Evolutionary conservation across 139 green algal genomes (phyloP).

Genomic region (Coelastrella sp.): DNA sequence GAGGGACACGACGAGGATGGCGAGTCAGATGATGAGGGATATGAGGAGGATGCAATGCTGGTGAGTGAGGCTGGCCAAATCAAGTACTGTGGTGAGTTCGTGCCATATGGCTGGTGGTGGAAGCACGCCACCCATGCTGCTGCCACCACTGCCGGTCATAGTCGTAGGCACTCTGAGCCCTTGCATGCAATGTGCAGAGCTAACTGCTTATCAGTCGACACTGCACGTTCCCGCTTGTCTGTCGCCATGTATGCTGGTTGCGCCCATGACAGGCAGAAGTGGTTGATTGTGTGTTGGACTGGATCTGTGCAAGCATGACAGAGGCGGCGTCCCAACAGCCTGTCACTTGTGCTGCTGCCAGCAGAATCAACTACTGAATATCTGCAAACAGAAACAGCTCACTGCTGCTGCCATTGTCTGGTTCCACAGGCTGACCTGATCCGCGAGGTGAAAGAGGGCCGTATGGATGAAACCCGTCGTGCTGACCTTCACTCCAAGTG

Average conservation of each 20-base stretch:
- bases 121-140: too few species aligned
- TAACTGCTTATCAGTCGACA: neutral
- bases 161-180: neutral
- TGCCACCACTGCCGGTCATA: neutral
- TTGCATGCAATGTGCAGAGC: neutral
- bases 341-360: too few species aligned
- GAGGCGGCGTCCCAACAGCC: too few species aligned
- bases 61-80: neutral
- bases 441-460: slow-evolving; percentile 11
- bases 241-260: too few species aligned
- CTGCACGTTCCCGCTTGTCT: too few species aligned
- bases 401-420: neutral
- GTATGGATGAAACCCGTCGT: slow-evolving; percentile 23
- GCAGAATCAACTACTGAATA: too few species aligned
- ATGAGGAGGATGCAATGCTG: slow-evolving; percentile 41
- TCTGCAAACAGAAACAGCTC: too few species aligned
- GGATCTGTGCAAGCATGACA: too few species aligned
- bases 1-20: neutral
- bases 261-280: too few species aligned
- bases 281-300: too few species aligned
- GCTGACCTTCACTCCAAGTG: slow-evolving; percentile 13
- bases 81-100: too few species aligned
- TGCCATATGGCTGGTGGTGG: too few species aligned
- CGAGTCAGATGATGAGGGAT: slow-evolving; percentile 25
- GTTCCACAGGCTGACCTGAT: slow-evolving; percentile 37